A percentile compares a stretch with the other conserved stretches of the same genome.
phyloP scores from a whole-genome alignment of 805 yeast genomes.

The Myxozyma melibiosi region DNA sequence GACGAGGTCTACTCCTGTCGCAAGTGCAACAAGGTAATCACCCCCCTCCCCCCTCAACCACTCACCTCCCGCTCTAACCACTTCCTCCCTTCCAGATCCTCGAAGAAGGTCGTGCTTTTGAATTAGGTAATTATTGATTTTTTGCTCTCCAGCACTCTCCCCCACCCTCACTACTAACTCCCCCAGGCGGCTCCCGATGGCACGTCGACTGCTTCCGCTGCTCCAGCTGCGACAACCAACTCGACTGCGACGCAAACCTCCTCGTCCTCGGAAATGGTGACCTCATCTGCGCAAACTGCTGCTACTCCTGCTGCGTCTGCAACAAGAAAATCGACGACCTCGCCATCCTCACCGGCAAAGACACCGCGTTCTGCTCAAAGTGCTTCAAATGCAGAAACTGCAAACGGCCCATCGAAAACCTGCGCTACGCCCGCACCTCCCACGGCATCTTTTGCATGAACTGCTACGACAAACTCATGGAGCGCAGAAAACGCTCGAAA shows the following conservation, averaged over 20 bases:
- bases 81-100: constrained; percentile 53
- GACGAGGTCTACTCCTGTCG: constrained; percentile 38
- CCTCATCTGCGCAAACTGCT: constrained; percentile 84
- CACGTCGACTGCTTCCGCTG: constrained; percentile 91
- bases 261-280: constrained; percentile 91
- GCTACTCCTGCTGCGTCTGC: constrained; percentile 87
- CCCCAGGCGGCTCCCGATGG: constrained; percentile 85
- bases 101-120: constrained; percentile 91
- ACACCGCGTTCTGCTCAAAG: constrained; percentile 87
- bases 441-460: constrained; percentile 91
- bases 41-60: background rate
- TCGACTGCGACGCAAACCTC: constrained; percentile 88
- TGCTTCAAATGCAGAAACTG: constrained; percentile 92
- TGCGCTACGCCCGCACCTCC: constrained; percentile 88
- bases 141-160: background rate
- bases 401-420: constrained; percentile 79
- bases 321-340: constrained; percentile 84
- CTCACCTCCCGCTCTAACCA: constrained; percentile 30
- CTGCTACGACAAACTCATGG: constrained; percentile 83
- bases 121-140: constrained; percentile 50
- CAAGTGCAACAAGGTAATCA: constrained; percentile 35
- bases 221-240: constrained; percentile 72
- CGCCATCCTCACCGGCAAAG: constrained; percentile 86
- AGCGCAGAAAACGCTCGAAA: constrained; percentile 59
- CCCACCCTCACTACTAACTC: background rate